These are phyloP conservation scores for Microcyclosporella mali DNA, from an alignment of 2,329 filamentous ascomycete species.

Conservation along the genomic window DNA sequence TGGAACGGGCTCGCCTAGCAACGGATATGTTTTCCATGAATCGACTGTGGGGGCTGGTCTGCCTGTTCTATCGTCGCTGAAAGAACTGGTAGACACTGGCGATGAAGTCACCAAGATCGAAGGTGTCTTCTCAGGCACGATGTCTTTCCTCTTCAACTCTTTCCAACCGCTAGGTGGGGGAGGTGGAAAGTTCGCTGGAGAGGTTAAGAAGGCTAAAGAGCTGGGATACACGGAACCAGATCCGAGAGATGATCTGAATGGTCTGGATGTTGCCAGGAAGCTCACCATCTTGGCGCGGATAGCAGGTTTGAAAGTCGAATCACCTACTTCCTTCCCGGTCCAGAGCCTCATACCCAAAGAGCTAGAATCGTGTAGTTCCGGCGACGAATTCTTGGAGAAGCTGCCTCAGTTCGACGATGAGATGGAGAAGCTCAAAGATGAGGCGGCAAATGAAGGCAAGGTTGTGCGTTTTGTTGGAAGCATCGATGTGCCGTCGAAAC, in stretches of 20 bases:
- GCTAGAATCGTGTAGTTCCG: constrained; percentile 68
- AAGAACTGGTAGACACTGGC: constrained; percentile 89
- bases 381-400: constrained; percentile 77
- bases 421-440: constrained; percentile 83
- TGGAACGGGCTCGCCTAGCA: constrained; percentile 44
- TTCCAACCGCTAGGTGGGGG: constrained; percentile 75
- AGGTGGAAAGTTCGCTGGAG: constrained; percentile 80
- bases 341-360: constrained; percentile 87
- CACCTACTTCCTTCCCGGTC: constrained; percentile 84
- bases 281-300: constrained; percentile 88
- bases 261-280: constrained; percentile 88
- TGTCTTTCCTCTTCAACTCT: constrained; percentile 97
- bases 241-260: constrained; percentile 79
- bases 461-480: constrained; percentile 92
- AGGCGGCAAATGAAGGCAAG: constrained; percentile 80
- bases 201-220: constrained; percentile 86
- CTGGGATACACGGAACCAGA: constrained; percentile 89
- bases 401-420: constrained; percentile 77
- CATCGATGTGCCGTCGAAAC: constrained; percentile 73
- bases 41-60: constrained; percentile 89
- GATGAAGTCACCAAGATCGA: constrained; percentile 89
- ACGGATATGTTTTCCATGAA: constrained; percentile 87
- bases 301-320: constrained; percentile 72
- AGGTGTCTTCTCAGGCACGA: constrained; percentile 94
- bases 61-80: constrained; percentile 86